A percentile compares a stretch with the other conserved stretches of the same genome.
Evolutionary conservation across 306 rosid species (phyloP).

Genomic region (Bauhinia variegata): DNA sequence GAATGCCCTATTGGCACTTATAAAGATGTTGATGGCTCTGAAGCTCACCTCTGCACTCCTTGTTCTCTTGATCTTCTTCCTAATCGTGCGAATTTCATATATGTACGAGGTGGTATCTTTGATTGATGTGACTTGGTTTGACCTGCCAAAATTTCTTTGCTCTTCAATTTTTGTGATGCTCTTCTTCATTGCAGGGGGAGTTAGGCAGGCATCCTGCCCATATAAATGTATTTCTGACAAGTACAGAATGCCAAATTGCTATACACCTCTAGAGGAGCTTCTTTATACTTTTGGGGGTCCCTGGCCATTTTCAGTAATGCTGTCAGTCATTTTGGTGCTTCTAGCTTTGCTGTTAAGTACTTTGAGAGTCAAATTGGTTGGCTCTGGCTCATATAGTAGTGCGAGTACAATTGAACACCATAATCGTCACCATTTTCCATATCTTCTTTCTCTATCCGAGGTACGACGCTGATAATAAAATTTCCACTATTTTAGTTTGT

Average conservation of each 20-base stretch:
- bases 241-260: slow-evolving; percentile 94
- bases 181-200: slow-evolving; percentile 79
- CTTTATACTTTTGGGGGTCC: slow-evolving; percentile 93
- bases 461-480: slow-evolving; percentile 45
- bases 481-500: slow-evolving; percentile 27
- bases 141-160: slow-evolving; percentile 29
- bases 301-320: slow-evolving; percentile 72
- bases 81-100: slow-evolving; percentile 84
- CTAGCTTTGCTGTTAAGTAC: slow-evolving; percentile 71
- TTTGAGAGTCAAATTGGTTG: slow-evolving; percentile 77
- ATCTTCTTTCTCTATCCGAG: slow-evolving; percentile 96
- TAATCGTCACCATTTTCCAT: slow-evolving; percentile 69
- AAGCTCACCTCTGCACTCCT: slow-evolving; percentile 73
- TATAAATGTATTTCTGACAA: slow-evolving; percentile 89
- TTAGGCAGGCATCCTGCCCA: slow-evolving; percentile 66
- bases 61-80: slow-evolving; percentile 95
- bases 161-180: slow-evolving; percentile 30
- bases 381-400: slow-evolving; percentile 67
- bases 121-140: slow-evolving; percentile 24
- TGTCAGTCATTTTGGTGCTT: slow-evolving; percentile 72
- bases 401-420: slow-evolving; percentile 74
- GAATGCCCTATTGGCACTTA: slow-evolving; percentile 96
- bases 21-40: slow-evolving; percentile 87
- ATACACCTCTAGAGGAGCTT: slow-evolving; percentile 94
- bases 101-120: slow-evolving; percentile 81